Base-by-base conservation (phyloP, 73 alveolate genomes). In the Blepharisma japonicum region DNA sequence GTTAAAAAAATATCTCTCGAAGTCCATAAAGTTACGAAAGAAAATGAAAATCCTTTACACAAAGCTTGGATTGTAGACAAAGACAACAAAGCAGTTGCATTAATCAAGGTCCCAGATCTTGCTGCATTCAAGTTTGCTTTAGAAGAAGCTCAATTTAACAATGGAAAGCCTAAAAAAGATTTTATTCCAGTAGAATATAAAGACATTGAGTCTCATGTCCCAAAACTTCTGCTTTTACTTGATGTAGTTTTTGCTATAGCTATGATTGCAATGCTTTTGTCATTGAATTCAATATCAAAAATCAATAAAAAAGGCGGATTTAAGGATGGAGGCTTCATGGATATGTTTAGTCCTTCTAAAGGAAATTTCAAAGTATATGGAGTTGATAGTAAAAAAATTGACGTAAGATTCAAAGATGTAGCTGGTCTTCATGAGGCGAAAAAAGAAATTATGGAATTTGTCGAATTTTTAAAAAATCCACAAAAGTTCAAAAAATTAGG, bases 381-480 rank as follows among this genome's bases (percentile, higher is more conserved):
- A 4, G 89, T 48, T 9, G 95, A 84, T 54, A 88, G 42, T 32
- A 32, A 84, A 68, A 88, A 84, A 39, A 76, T 88, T 42, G 81
- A 88, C 70, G 70, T 80, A 7, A 72, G 56, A 32, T 92, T 92
- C 50, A 56, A 78, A 32, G 89, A 94, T 79, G 99, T 95, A 6
- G 99, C 99, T 45, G 99, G 99, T 6, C 89, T 91, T 71, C 98
- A 96, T 6, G 98, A 94, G 32, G 99, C 99, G 47, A 91, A 91
- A 56, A 9, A 50, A 42, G 98, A 93, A 81, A 84, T 93, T 7
- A 81, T 81, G 78, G 98, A 93, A 79, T 93, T 93, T 61, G 98
- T 93, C 53, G 98, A 93, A 39, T 91, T 93, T 80, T 71, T 93
- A 66, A 87, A 89, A 77, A 83, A 79, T 46, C 98, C 98, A 18